Percentiles rank a stretch among this genome's conserved stretches.
Conservation (phyloP, 805 yeast genomes). For the Saturnispora silvae region DNA sequence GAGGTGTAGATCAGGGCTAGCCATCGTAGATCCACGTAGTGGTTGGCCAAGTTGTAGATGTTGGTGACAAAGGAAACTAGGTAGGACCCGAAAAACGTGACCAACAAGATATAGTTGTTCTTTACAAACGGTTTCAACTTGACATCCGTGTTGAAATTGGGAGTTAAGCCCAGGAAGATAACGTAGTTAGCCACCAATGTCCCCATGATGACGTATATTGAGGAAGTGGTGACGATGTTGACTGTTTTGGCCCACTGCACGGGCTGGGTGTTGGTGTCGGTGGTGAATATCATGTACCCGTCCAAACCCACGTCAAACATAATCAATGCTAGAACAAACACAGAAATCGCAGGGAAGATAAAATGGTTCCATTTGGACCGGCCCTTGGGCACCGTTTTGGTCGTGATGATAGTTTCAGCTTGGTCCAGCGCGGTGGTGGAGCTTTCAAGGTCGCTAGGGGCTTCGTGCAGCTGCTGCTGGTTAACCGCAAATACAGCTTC, state of each 20-base stretch:
- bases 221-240: not conserved
- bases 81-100: not conserved
- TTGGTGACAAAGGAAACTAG: not conserved
- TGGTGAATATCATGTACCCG: constrained; percentile 3
- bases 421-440: not conserved
- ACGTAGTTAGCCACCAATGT: not conserved
- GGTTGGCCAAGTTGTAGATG: not conserved
- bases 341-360: not conserved
- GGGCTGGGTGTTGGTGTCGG: not conserved
- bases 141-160: not conserved
- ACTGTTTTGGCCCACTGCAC: constrained; percentile 1
- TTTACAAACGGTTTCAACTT: constrained; percentile 1
- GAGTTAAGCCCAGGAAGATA: constrained; percentile 1
- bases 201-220: not conserved
- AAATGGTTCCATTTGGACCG: not conserved
- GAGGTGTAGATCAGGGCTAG: not conserved
- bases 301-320: constrained; percentile 3
- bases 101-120: not conserved
- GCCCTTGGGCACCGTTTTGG: not conserved
- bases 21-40: not conserved
- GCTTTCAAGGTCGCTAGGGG: no score
- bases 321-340: constrained; percentile 1
- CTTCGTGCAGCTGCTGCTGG: no score
- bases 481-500: not conserved
- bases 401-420: not conserved